Evolutionary conservation across 768 basidiomycete genomes (phyloP), one percentile per base, ranked within the genome.

Genomic region (Serpula lacrymans): DNA sequence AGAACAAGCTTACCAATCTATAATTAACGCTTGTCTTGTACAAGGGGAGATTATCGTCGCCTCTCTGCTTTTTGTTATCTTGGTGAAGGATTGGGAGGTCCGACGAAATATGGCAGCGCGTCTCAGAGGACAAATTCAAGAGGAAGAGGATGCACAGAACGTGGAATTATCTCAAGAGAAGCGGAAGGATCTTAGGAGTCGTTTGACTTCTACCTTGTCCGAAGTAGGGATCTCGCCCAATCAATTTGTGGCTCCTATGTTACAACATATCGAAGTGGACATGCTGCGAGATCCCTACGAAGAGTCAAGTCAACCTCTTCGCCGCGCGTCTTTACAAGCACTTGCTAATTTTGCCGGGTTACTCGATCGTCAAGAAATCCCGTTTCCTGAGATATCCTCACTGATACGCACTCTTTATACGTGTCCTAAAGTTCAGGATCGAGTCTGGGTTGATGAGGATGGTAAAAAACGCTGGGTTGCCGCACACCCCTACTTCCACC

Each of bases 1-100:
- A 2, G 61, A 73, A n/a, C 63, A 67, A 22, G 78, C 86, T 69
- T 86, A 80, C 53, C 71, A 72, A 37, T 67, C 69, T 2, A 59
- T 88, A 35, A 68, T 89, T 47, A 65, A 73, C 3, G 71, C 81
- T 7, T 84, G 82, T 41, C 65, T 91, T 14, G 56, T 88, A 27
- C 86, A 90, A 36, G 85, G 86, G 18, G 88, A 91, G 54, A 79
- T 91, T 35, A 71, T 90, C 28, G 69, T 85, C n/a, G 87, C 77
- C 0, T 81, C 83, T 1, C 61, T 89, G 20, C 62, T 88, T 5
- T 85, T 89, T 41, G 82, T 73, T 1, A 60, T 78, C 29, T 53
- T 86, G 14, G 60, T 86, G 30, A 77, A 82, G 47, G 82, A 87
- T 22, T 83, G 73, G 67, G 75, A 84, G 52, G 42, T 60, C 9